Conservation (phyloP, 2,329 filamentous ascomycete species). For the Graphiopsis chlorocephala region DNA sequence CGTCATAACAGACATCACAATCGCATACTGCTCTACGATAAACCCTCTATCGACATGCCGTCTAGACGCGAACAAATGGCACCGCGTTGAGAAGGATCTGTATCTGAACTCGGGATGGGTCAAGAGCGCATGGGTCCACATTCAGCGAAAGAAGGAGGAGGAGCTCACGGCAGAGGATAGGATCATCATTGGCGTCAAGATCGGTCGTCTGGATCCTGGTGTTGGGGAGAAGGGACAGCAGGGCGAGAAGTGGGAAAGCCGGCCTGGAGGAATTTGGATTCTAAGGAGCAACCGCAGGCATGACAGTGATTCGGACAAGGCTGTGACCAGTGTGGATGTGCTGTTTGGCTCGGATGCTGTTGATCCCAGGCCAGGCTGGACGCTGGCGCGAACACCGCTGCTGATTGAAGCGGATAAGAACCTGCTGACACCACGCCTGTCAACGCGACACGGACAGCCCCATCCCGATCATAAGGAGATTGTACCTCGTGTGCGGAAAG, state of each 20-base stretch:
- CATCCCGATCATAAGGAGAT: slow-evolving; percentile 57
- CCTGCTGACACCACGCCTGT: slow-evolving; percentile 70
- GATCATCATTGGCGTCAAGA: slow-evolving; percentile 74
- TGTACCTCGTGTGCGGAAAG: slow-evolving; percentile 73
- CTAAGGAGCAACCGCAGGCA: slow-evolving; percentile 69
- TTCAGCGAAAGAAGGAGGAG: slow-evolving; percentile 81
- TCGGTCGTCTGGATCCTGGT: slow-evolving; percentile 69
- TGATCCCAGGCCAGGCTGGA: slow-evolving; percentile 84
- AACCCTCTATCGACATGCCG: slow-evolving; percentile 62
- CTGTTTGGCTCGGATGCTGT: slow-evolving; percentile 88
- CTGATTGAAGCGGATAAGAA: slow-evolving; percentile 64
- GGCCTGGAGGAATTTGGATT: slow-evolving; percentile 78
- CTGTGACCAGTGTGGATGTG: slow-evolving; percentile 78
- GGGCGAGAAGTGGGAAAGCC: slow-evolving; percentile 70
- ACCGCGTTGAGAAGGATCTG: slow-evolving; percentile 84
- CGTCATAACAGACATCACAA: slow-evolving; percentile 80
- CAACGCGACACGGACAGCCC: slow-evolving; percentile 69
- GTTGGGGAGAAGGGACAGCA: slow-evolving; percentile 55
- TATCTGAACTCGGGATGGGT: slow-evolving; percentile 74
- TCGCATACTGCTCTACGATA: slow-evolving; percentile 71
- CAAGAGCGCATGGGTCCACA: slow-evolving; percentile 74
- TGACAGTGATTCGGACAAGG: slow-evolving; percentile 70
- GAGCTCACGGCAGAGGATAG: slow-evolving; percentile 71
- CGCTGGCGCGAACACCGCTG: slow-evolving; percentile 70
- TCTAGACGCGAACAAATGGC: slow-evolving; percentile 71